A percentile compares a stretch with the other conserved stretches of the same genome.
These are phyloP conservation scores for Pachysolen tannophilus DNA, from an alignment of 805 yeast species.

Conservation along the genomic window DNA sequence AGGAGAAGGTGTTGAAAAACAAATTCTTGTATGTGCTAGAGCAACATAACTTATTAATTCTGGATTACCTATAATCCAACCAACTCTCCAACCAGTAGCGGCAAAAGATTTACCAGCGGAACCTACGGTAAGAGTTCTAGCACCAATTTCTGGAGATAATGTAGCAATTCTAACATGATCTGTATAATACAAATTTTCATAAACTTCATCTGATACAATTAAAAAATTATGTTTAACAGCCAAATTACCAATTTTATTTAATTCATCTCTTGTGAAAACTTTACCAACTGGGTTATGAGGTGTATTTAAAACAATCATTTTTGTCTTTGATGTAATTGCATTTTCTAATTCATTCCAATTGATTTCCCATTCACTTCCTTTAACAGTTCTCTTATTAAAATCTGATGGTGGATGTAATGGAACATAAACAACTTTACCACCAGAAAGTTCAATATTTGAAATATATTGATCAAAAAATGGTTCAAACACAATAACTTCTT, in stretches of 20 bases:
- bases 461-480: conserved; percentile 97
- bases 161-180: conserved; percentile 79
- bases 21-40: conserved; percentile 89
- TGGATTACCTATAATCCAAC: conserved; percentile 89
- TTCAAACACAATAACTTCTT: conserved; percentile 93
- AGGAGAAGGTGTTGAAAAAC: conserved; percentile 87
- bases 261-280: conserved; percentile 70
- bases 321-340: conserved; percentile 70
- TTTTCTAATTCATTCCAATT: conserved; percentile 71
- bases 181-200: conserved; percentile 77
- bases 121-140: conserved; percentile 82
- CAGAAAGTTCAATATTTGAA: conserved; percentile 87
- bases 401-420: conserved; percentile 79
- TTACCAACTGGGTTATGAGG: conserved; percentile 98
- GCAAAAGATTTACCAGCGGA: conserved; percentile 98
- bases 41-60: conserved; percentile 74
- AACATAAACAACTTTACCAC: conserved; percentile 85
- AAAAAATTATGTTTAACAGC: conserved; percentile 81
- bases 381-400: conserved; percentile 50
- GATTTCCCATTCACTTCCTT: conserved; percentile 82
- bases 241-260: conserved; percentile 65
- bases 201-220: conserved; percentile 89
- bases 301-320: conserved; percentile 79
- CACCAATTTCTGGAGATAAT: conserved; percentile 68
- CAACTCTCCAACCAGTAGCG: conserved; percentile 99